phyloP scores from a whole-genome alignment of 2,329 filamentous ascomycete species.

The Ophiostoma triangulosporum region DNA sequence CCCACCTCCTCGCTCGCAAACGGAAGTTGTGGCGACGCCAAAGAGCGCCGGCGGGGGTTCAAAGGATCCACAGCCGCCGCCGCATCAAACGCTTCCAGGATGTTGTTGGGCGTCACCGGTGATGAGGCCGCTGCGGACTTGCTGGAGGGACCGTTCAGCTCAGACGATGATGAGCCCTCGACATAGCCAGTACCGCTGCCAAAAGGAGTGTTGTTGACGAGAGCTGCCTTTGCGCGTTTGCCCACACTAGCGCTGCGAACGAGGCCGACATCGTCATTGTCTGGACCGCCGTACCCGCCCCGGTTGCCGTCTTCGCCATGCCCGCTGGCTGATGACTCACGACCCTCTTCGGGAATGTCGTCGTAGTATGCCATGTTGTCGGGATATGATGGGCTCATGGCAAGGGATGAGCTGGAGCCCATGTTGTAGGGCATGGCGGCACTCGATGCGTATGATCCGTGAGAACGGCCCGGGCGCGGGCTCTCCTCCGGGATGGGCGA shows the following conservation, averaged over 20 bases:
- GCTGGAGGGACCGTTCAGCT: conserved; percentile 17
- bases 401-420: conserved; percentile 34
- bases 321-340: conserved; percentile 30
- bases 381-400: conserved; percentile 28
- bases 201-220: conserved; percentile 26
- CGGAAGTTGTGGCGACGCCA: conserved; percentile 16
- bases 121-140: conserved; percentile 17
- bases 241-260: conserved; percentile 50
- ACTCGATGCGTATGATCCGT: conserved; percentile 57
- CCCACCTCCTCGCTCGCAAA: conserved; percentile 9
- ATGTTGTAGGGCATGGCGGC: conserved; percentile 58
- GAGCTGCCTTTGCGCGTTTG: conserved; percentile 43
- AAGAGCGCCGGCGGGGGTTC: conserved; percentile 16
- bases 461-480: conserved; percentile 39
- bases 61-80: conserved; percentile 32
- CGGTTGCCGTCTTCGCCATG: conserved; percentile 29
- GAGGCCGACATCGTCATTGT: conserved; percentile 41
- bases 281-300: conserved; percentile 15
- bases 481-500: conserved; percentile 66
- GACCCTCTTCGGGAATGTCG: conserved; percentile 33
- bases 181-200: background rate
- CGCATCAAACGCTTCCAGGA: conserved; percentile 36
- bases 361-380: conserved; percentile 33
- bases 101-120: conserved; percentile 31
- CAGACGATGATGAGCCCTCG: background rate